Evolutionary conservation across 805 yeast genomes (phyloP), one percentile per base, ranked within the genome.

Genomic region (Kodamaea hsintzibuensis): DNA sequence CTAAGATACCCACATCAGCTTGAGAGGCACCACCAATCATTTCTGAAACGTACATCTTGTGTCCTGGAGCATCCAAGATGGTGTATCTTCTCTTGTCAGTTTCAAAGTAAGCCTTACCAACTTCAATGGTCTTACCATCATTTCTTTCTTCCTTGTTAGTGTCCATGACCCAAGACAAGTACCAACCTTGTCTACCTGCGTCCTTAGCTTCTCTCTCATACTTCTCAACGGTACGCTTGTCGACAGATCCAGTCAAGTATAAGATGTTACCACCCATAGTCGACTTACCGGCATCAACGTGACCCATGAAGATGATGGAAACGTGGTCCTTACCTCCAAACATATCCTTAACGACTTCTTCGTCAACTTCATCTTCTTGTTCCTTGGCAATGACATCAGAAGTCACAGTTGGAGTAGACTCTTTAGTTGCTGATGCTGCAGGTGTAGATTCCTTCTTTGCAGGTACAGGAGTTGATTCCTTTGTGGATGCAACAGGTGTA

Each of bases 21-120:
- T 95, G 99, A 46, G 98, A 92, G 16, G 99, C 99, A 74, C 99
- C 99, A 66, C 98, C 98, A 80, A 95, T 95, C 99, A 95, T 95
- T 73, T 91, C 96, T 53, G 98, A 91, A 59, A 95, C 98, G 70
- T 95, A 95, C 91, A 95, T 88, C 79, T 95, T 95, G 81, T 95
- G 99, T 50, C 99, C 99, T 60, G 99, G 99, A 7, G 99, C 99
- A 74, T 95, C 99, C 71, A 95, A 84, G 62, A 95, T 91, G 44
- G 99, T 93, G 79, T 95, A 95, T 74, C 98, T 87, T 79, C 99
- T 88, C 79, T 90, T 91, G 30, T 92, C 98, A 55, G 99, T 95
- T 80, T 95, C 99, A 65, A 95, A 95, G 67, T 88, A 91, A 18
- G 98, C 96, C 69, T 92, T 91, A 69, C 99, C 99, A 56, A 95